phyloP scores from a whole-genome alignment of 1,284 basidiomycete genomes.

The Rhodotorula sp. region DNA sequence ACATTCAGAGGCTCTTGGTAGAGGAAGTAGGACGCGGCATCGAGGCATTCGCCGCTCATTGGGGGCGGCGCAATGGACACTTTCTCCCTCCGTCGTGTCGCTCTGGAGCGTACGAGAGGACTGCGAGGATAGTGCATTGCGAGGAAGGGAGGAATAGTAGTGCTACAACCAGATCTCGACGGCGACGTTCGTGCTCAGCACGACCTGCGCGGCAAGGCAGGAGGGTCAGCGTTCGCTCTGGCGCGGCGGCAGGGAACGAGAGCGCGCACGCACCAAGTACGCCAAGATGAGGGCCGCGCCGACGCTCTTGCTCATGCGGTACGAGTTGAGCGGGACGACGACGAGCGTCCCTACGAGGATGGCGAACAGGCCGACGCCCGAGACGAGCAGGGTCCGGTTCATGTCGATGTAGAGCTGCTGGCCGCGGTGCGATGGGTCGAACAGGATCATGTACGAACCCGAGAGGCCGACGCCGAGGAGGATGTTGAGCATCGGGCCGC shows the following conservation, averaged over 20 bases:
- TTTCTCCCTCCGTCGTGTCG: not conserved
- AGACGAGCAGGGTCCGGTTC: slow-evolving; percentile 80
- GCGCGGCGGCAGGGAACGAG: slow-evolving; percentile 58
- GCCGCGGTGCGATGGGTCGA: slow-evolving; percentile 44
- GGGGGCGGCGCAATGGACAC: not conserved
- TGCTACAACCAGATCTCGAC: slow-evolving; percentile 30
- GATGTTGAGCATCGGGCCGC: slow-evolving; percentile 95
- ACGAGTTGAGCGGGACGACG: slow-evolving; percentile 81
- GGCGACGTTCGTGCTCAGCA: slow-evolving; percentile 26
- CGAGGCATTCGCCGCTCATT: not conserved
- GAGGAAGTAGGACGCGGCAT: not conserved
- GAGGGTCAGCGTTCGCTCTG: not conserved
- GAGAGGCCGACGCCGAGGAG: slow-evolving; percentile 66
- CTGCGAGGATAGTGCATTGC: not conserved
- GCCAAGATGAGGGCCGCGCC: slow-evolving; percentile 73
- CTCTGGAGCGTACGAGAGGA: not conserved
- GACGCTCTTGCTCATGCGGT: slow-evolving; percentile 75
- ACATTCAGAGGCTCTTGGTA: not conserved
- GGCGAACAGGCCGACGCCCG: slow-evolving; percentile 71
- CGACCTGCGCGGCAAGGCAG: slow-evolving; percentile 2
- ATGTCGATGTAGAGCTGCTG: slow-evolving; percentile 70
- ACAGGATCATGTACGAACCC: slow-evolving; percentile 25
- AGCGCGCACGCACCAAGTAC: slow-evolving; percentile 57
- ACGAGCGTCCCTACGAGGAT: slow-evolving; percentile 76
- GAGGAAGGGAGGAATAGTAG: not conserved